A percentile compares a stretch with the other conserved stretches of the same genome.
These are phyloP conservation scores for Quercus glauca DNA, from an alignment of 306 rosid genomes.

Conservation along the genomic window DNA sequence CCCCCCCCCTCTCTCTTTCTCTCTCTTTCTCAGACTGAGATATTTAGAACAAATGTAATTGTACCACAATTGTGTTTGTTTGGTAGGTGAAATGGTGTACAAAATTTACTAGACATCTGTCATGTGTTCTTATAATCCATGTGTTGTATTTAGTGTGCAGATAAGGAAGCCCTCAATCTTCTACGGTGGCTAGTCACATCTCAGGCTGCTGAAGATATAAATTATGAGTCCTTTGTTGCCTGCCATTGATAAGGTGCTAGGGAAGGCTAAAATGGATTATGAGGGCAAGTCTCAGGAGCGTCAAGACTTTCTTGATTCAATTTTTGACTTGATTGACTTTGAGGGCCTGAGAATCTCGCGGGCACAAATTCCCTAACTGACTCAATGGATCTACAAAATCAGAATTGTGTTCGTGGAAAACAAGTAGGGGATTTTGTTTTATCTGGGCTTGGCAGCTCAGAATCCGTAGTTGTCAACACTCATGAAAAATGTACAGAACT, in stretches of 20 bases:
- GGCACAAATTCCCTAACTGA: conserved; percentile 16
- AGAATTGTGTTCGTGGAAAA: conserved; percentile 27
- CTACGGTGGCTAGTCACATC: conserved; percentile 90
- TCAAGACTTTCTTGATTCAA: too few species aligned
- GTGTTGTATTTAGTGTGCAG: conserved; percentile 45
- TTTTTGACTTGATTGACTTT: too few species aligned
- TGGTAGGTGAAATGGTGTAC: too few species aligned
- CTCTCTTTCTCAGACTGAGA: too few species aligned
- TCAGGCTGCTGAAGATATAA: conserved; percentile 47
- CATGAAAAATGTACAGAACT: conserved; percentile 26
- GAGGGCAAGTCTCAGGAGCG: too few species aligned
- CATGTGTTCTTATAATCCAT: conserved; percentile 15
- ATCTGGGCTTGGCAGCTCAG: conserved; percentile 26
- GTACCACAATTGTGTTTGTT: too few species aligned
- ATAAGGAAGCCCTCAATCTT: conserved; percentile 69
- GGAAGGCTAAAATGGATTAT: too few species aligned
- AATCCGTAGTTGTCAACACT: conserved; percentile 19
- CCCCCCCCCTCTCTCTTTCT: too few species aligned
- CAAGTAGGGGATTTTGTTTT: conserved; percentile 27
- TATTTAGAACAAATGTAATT: too few species aligned
- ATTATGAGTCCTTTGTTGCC: too few species aligned
- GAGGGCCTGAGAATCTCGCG: too few species aligned
- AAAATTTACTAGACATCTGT: conserved; percentile 5
- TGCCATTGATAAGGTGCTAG: too few species aligned
- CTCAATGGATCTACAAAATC: conserved; percentile 17